Evolutionary conservation across 1,139 yeast species (phyloP), one percentile per base, ranked within the genome.

Genomic region (Starmera stellimalicola): DNA sequence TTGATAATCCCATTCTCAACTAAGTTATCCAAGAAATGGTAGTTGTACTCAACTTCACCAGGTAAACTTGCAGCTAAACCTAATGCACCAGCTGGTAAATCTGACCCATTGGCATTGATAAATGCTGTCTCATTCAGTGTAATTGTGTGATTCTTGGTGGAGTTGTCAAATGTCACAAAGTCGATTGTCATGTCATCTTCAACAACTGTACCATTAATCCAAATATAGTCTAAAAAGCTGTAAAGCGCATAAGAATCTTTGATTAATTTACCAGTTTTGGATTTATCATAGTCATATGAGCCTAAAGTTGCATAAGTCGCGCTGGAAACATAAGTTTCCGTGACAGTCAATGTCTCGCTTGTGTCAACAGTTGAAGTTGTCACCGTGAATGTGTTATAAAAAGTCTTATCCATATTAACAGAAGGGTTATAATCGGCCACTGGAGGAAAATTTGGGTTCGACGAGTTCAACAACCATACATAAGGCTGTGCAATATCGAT

Each of bases 1-100:
- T 55, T 47, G 29, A 76, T 69, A 14, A 61, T 17, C 1, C 60
- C 62, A 2, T 51, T 40, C 0, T 49, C 39, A 7, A 39, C 50
- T 38, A 76, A 47, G 1, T 47, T 32, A 20, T 62, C 54, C 23
- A 77, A 52, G 34, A 77, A 60, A 20, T 71, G 71, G 8, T 41
- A 38, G 10, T 51, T 38, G 2, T 31, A 3, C 4, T 37, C 36
- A 3, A 36, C 35, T 14, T 42, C 28, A 9, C 39, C 38, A 5
- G 39, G 31, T 2, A 44, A 30, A 11, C 33, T 45, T 3, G 70
- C 70, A 4, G 78, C 77, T 4, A 79, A 49, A 1, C 87, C 88
- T 12, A 78, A 50, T 7, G 71, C 73, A 9, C 84, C 84, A 5
- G 62, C 55, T n/a, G 57, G 49, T 26, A 65, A 62, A 38, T 59